phyloP scores from a whole-genome alignment of 1,284 basidiomycete species.

The Wolfiporia cocos region DNA sequence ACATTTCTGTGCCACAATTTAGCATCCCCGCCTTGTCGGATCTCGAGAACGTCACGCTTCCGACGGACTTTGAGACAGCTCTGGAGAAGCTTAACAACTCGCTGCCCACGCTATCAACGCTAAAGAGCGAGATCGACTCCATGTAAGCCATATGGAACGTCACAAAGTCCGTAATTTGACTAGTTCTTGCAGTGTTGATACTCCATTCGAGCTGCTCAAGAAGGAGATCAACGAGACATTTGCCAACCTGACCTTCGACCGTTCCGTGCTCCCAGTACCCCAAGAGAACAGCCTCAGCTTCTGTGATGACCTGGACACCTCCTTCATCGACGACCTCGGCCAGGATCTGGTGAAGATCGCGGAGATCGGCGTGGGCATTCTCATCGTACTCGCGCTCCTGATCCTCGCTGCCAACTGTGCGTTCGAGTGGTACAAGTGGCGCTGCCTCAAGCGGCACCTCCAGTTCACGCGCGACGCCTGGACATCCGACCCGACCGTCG shows the following conservation, averaged over 20 bases:
- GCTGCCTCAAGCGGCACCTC: constrained; percentile 56
- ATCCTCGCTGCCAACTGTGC: constrained; percentile 61
- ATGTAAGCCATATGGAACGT: too few species aligned
- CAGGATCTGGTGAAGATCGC: constrained; percentile 70
- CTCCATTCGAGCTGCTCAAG: constrained; percentile 82
- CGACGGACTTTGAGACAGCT: constrained; percentile 70
- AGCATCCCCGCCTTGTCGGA: constrained; percentile 64
- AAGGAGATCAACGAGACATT: constrained; percentile 86
- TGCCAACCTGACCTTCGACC: constrained; percentile 60
- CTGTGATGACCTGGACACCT: constrained; percentile 74
- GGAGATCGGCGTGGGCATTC: constrained; percentile 70
- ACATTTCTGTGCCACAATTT: constrained; percentile 66
- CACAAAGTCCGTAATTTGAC: neutral
- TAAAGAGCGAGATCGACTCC: constrained; percentile 67
- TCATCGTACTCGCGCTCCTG: constrained; percentile 56
- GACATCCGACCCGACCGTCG: constrained; percentile 60
- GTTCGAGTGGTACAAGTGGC: constrained; percentile 80
- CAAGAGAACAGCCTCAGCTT: constrained; percentile 58
- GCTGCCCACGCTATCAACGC: constrained; percentile 73
- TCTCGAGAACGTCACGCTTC: constrained; percentile 78
- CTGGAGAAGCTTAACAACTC: constrained; percentile 75
- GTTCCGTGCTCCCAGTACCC: constrained; percentile 70
- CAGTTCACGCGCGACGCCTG: constrained; percentile 69
- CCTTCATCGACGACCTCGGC: constrained; percentile 79
- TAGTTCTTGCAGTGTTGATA: constrained; percentile 55